phyloP scores from a whole-genome alignment of 2,329 filamentous ascomycete species.

The Scedosporium boydii region DNA sequence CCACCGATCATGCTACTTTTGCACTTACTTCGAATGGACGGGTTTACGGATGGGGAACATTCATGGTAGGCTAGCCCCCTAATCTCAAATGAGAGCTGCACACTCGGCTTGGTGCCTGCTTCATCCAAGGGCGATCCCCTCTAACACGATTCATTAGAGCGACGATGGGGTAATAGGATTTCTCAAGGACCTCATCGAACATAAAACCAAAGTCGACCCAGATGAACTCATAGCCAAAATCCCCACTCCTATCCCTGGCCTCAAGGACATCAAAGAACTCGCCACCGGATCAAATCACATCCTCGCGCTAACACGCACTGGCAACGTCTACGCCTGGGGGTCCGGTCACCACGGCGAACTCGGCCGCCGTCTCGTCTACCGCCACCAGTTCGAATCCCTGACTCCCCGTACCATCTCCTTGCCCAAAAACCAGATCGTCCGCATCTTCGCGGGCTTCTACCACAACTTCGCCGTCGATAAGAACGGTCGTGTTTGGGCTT shows the following conservation, averaged over 20 bases:
- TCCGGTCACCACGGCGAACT: slow-evolving; percentile 37
- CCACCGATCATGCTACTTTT: slow-evolving; percentile 54
- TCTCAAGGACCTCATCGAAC: slow-evolving; percentile 19
- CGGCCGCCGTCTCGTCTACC: slow-evolving; percentile 36
- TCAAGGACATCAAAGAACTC: slow-evolving; percentile 41
- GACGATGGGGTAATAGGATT: slow-evolving; percentile 43
- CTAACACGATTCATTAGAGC: slow-evolving; percentile 15
- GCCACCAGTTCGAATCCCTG: slow-evolving; percentile 36
- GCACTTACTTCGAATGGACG: slow-evolving; percentile 50
- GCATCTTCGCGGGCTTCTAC: slow-evolving; percentile 58
- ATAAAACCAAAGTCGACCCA: slow-evolving; percentile 4
- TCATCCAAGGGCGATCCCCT: background rate
- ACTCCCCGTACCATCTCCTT: slow-evolving; percentile 26
- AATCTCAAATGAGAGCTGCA: background rate
- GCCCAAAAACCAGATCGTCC: slow-evolving; percentile 55
- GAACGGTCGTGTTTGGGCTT: slow-evolving; percentile 63
- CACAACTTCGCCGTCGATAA: slow-evolving; percentile 74
- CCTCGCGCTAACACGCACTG: slow-evolving; percentile 40
- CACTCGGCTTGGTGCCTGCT: background rate
- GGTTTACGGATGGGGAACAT: slow-evolving; percentile 60
- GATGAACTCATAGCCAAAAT: slow-evolving; percentile 8
- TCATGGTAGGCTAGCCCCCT: slow-evolving; percentile 30
- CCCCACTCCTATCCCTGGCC: slow-evolving; percentile 35
- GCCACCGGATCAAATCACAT: slow-evolving; percentile 49
- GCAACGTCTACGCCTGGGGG: slow-evolving; percentile 47